Percentiles rank a stretch among this genome's conserved stretches.
Evolutionary conservation across 495 filamentous ascomycete genomes (phyloP).

Genomic region (Penicillium longicatenatum): DNA sequence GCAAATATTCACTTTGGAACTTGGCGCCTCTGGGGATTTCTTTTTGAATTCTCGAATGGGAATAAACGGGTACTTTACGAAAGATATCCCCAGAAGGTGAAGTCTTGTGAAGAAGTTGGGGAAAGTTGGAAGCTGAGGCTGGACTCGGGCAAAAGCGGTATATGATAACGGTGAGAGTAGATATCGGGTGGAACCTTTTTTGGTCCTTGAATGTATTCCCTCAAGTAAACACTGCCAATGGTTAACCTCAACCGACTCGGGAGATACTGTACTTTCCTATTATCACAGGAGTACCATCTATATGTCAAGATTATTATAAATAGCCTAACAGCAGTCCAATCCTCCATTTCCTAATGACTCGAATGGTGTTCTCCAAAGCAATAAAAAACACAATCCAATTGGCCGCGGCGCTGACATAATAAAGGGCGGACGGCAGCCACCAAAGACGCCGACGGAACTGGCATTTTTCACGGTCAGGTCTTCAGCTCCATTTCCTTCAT

Average conservation of each 20-base stretch:
- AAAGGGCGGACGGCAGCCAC: conserved; percentile 31
- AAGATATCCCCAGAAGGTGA: neutral
- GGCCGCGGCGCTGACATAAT: conserved; percentile 24
- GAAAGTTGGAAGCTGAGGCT: conserved; percentile 7
- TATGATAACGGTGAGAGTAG: conserved; percentile 19
- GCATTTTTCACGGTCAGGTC: conserved; percentile 36
- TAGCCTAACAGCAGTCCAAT: neutral
- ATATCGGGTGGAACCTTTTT: conserved; percentile 24
- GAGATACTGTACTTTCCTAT: neutral
- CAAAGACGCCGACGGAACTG: conserved; percentile 38
- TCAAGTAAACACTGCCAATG: neutral
- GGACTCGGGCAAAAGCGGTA: conserved; percentile 19
- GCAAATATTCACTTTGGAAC: neutral
- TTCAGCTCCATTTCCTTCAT: conserved; percentile 29
- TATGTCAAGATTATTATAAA: neutral
- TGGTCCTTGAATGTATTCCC: neutral
- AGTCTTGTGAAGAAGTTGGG: neutral
- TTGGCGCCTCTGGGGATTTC: neutral
- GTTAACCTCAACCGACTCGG: neutral
- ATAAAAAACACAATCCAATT: neutral
- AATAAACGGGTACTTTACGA: neutral
- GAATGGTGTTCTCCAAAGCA: neutral
- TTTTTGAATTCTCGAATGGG: neutral
- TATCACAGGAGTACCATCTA: neutral
- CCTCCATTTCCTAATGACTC: neutral